Evolutionary conservation across 768 basidiomycete genomes (phyloP).

Genomic region (Leccinellum albellum): DNA sequence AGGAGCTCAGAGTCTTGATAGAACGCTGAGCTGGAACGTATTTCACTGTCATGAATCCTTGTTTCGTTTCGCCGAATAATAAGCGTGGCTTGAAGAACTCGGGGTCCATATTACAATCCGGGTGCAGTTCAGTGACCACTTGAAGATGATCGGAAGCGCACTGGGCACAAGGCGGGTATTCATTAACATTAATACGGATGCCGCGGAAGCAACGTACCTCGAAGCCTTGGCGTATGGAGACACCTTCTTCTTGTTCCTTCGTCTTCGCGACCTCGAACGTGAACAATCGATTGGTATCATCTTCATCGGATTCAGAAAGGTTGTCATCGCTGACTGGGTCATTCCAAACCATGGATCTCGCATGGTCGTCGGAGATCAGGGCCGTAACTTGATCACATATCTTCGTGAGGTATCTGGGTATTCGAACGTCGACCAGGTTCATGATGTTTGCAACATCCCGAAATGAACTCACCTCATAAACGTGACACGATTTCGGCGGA

Average conservation of each 20-base stretch:
- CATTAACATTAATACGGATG: background rate
- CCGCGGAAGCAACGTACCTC: slow-evolving; percentile 27
- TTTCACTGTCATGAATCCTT: slow-evolving; percentile 36
- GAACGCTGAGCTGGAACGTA: slow-evolving; percentile 23
- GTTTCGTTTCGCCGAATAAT: slow-evolving; percentile 39
- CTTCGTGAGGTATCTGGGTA: slow-evolving; percentile 52
- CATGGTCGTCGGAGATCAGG: slow-evolving; percentile 46
- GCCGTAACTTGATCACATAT: slow-evolving; percentile 52
- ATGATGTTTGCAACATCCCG: background rate
- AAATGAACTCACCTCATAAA: slow-evolving; percentile 49
- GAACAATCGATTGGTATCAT: slow-evolving; percentile 49
- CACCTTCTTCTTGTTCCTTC: slow-evolving; percentile 53
- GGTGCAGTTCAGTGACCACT: slow-evolving; percentile 12
- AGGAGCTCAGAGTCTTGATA: slow-evolving; percentile 1
- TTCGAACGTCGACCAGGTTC: background rate
- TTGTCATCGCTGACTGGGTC: slow-evolving; percentile 28
- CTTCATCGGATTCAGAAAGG: slow-evolving; percentile 29
- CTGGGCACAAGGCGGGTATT: background rate
- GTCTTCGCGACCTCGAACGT: slow-evolving; percentile 55
- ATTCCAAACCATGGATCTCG: slow-evolving; percentile 42
- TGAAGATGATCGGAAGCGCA: slow-evolving; percentile 18
- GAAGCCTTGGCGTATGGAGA: slow-evolving; percentile 43
- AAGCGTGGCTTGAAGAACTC: slow-evolving; percentile 30
- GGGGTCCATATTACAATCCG: slow-evolving; percentile 21
- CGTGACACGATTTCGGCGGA: slow-evolving; percentile 50